A percentile compares a stretch with the other conserved stretches of the same genome.
phyloP scores from a whole-genome alignment of 1,139 yeast genomes.

The Protomyces macrosporus region DNA sequence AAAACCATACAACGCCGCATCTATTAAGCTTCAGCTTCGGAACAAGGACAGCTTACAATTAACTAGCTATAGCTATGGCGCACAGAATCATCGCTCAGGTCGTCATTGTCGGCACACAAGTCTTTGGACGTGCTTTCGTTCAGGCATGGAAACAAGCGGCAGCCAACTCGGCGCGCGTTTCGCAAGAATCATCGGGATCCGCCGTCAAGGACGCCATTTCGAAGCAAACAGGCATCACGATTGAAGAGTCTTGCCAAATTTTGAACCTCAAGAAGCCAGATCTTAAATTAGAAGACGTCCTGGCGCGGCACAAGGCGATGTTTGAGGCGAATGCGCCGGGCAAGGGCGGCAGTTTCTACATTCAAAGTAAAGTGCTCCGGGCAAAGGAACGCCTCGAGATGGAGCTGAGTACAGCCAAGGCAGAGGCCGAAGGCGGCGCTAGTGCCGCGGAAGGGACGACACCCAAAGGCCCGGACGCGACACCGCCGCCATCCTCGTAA shows the following conservation, averaged over 20 bases:
- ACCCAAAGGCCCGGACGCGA: background rate
- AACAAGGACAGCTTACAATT: background rate
- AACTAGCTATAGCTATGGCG: conserved; percentile 1
- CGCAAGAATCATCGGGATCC: conserved; percentile 7
- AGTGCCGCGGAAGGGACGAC: background rate
- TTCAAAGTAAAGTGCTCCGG: conserved; percentile 86
- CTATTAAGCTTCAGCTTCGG: background rate
- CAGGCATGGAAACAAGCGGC: conserved; percentile 98
- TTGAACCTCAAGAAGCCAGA: conserved; percentile 60
- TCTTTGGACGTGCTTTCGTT: conserved; percentile 92
- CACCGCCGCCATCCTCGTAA: background rate
- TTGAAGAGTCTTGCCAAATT: conserved; percentile 88
- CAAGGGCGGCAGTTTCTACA: conserved; percentile 86
- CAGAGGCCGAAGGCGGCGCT: conserved; percentile 1
- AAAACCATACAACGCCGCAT: background rate
- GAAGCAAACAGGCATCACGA: conserved; percentile 44
- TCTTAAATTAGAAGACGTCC: conserved; percentile 56
- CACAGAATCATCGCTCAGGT: conserved; percentile 48
- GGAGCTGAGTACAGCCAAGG: conserved; percentile 10
- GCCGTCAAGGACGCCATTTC: conserved; percentile 29
- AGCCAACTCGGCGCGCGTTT: conserved; percentile 56
- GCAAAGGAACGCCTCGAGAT: conserved; percentile 56
- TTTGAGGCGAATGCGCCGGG: conserved; percentile 87
- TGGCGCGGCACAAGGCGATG: conserved; percentile 71
- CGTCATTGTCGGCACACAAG: conserved; percentile 88